Evolutionary conservation across 108 stramenopile species (phyloP).

Genomic region (Discostella pseudostelligera): DNA sequence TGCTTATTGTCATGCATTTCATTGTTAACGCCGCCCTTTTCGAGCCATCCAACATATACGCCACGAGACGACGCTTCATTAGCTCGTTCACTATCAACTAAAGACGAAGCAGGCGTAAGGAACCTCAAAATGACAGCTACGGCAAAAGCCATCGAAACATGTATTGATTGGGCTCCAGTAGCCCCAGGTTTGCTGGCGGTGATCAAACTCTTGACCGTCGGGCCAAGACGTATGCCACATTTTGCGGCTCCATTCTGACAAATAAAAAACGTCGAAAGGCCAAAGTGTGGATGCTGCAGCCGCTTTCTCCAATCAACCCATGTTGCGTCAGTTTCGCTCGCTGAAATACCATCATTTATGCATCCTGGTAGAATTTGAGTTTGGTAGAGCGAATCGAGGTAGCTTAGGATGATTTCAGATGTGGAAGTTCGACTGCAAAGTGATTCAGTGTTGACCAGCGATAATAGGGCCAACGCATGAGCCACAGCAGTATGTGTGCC

Average conservation of each 20-base stretch:
- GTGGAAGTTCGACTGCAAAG: conserved; percentile 12
- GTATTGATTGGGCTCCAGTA: conserved; percentile 26
- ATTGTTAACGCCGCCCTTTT: conserved; percentile 10
- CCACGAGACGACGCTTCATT: conserved; percentile 19
- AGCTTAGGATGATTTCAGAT: conserved; percentile 40
- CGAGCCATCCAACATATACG: conserved; percentile 66
- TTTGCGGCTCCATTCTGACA: conserved; percentile 90
- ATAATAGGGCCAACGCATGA: conserved; percentile 74
- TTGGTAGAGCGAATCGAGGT: conserved; percentile 70
- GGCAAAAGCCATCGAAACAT: conserved; percentile 73
- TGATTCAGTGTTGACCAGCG: conserved; percentile 47
- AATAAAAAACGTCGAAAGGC: conserved; percentile 88
- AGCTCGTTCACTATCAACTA: background rate
- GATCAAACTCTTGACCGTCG: conserved; percentile 69
- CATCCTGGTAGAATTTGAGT: conserved; percentile 69
- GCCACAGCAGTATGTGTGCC: conserved; percentile 90
- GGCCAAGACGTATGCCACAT: conserved; percentile 81
- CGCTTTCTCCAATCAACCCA: conserved; percentile 84
- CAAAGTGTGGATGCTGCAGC: conserved; percentile 82
- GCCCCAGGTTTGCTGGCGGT: background rate
- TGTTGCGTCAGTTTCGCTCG: conserved; percentile 48
- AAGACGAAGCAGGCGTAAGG: conserved; percentile 58
- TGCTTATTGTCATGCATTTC: background rate
- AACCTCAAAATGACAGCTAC: conserved; percentile 82
- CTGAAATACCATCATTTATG: conserved; percentile 23